phyloP scores from a whole-genome alignment of 129 eudicot genomes.

The Lonicera japonica region DNA sequence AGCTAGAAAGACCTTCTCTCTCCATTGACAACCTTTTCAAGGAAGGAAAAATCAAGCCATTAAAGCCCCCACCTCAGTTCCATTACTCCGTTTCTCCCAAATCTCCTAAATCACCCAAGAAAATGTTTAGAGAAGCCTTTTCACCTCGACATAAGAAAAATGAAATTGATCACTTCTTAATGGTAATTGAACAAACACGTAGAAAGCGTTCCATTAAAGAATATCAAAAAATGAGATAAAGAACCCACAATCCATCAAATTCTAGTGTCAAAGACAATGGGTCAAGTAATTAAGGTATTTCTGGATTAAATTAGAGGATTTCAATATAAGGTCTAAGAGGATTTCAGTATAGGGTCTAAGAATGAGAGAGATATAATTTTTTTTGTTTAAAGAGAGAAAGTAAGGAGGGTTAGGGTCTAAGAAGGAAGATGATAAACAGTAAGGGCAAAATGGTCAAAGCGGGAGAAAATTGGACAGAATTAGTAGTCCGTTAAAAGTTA shows the following conservation, averaged over 20 bases:
- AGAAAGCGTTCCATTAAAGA: conserved; percentile 1
- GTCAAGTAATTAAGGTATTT: no score
- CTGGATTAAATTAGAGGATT: no score
- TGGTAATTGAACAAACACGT: conserved; percentile 32
- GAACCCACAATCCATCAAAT: background rate
- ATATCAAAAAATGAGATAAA: conserved; percentile 25
- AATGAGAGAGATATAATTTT: no score
- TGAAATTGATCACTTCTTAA: conserved; percentile 33
- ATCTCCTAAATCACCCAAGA: conserved; percentile 40
- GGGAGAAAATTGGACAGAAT: no score
- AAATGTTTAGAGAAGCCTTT: conserved; percentile 27
- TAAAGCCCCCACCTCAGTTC: conserved; percentile 52
- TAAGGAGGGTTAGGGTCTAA: no score
- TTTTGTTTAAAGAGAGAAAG: no score
- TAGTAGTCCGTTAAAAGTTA: no score
- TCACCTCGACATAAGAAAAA: conserved; percentile 37
- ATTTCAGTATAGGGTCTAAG: no score
- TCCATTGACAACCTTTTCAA: conserved; percentile 85
- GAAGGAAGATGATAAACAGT: no score
- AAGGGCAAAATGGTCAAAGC: no score
- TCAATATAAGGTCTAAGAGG: no score
- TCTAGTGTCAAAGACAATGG: conserved; percentile 9
- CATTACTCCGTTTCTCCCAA: conserved; percentile 28
- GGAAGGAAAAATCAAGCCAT: conserved; percentile 64
- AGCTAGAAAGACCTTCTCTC: conserved; percentile 29